Evolutionary conservation across 768 basidiomycete species (phyloP).

Genomic region (Imleria badia): DNA sequence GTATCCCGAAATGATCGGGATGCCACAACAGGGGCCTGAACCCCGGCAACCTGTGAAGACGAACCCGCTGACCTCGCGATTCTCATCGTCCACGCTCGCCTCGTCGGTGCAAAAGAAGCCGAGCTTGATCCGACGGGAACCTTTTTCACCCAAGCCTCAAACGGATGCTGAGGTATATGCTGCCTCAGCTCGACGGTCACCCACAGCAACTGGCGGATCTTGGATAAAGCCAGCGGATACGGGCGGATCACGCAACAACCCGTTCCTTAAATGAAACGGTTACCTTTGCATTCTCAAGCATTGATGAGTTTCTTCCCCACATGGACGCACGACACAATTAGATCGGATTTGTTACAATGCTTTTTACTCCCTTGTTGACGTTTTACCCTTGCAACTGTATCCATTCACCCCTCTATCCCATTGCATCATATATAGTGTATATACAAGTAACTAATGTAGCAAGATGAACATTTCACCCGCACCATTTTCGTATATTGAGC

Average conservation of each 20-base stretch:
- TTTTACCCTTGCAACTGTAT: conserved; percentile 14
- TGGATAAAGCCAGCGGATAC: conserved; percentile 44
- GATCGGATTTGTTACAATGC: conserved; percentile 12
- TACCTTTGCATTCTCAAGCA: conserved; percentile 4
- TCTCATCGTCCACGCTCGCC: conserved; percentile 47
- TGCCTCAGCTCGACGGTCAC: conserved; percentile 41
- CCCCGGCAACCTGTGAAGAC: conserved; percentile 70
- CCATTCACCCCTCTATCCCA: conserved; percentile 5
- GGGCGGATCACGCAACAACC: conserved; percentile 54
- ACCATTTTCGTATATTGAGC: conserved; percentile 14
- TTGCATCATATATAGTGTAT: conserved; percentile 17
- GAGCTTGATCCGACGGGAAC: conserved; percentile 29
- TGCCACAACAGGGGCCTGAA: conserved; percentile 59
- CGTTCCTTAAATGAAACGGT: conserved; percentile 46
- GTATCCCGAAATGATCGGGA: conserved; percentile 70
- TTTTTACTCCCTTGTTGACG: conserved; percentile 2
- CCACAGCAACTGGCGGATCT: conserved; percentile 34
- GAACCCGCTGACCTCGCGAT: conserved; percentile 44
- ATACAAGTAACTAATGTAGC: conserved; percentile 26
- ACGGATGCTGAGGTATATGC: conserved; percentile 67
- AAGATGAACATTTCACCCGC: conserved; percentile 4
- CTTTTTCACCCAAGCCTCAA: conserved; percentile 27
- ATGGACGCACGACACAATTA: conserved; percentile 26
- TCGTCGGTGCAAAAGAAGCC: conserved; percentile 36
- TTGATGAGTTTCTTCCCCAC: conserved; percentile 18